Conservation (phyloP, 495 filamentous ascomycete genomes). For the Aspergillus hancockii region DNA sequence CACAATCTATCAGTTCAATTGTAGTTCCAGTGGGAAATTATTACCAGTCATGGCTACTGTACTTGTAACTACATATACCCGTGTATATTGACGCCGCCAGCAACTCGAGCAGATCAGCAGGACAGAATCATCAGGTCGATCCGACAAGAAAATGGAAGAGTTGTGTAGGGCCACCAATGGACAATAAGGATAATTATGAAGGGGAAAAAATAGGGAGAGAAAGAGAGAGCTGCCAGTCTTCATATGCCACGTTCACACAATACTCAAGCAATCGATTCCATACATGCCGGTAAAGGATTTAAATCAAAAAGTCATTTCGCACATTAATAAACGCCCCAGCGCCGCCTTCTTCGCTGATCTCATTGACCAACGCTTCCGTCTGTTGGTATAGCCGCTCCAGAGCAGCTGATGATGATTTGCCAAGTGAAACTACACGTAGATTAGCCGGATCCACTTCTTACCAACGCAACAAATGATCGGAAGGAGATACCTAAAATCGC, state of each 20-base stretch:
- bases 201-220: background rate
- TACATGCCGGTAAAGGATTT: conserved; percentile 12
- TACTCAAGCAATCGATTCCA: conserved; percentile 15
- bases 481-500: conserved; percentile 78
- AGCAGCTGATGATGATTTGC: conserved; percentile 84
- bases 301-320: conserved; percentile 59
- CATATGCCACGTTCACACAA: conserved; percentile 7
- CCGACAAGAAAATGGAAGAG: background rate
- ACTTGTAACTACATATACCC: background rate
- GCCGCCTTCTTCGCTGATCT: conserved; percentile 80
- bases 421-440: conserved; percentile 68
- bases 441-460: background rate
- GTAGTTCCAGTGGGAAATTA: background rate
- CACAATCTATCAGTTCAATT: background rate
- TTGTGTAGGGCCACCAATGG: background rate
- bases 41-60: background rate
- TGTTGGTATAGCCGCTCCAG: conserved; percentile 86
- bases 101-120: background rate
- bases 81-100: background rate
- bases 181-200: background rate
- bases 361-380: conserved; percentile 79
- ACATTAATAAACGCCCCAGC: conserved; percentile 88
- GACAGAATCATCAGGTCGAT: background rate
- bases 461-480: conserved; percentile 9
- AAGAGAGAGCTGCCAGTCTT: conserved; percentile 13